Evolutionary conservation across 306 rosid species (phyloP), one percentile per base, ranked within the genome.

Genomic region (Notholithocarpus densiflorus): DNA sequence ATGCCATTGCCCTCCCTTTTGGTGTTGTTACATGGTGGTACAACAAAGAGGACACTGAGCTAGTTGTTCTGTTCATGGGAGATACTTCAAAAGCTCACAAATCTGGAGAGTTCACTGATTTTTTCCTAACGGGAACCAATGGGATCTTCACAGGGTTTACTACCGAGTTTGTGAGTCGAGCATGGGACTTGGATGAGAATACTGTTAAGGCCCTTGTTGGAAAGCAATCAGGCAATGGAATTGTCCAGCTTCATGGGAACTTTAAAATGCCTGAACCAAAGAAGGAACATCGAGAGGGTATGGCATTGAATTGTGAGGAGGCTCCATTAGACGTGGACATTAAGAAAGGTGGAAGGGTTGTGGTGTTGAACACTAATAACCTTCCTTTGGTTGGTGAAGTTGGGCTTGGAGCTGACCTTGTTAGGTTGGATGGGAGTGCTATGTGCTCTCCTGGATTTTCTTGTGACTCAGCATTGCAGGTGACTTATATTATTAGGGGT

Each of bases 361-460:
- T 92, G 12, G 89, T 92, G 0, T 70, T 92, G 89, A 93, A 93
- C 86, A 93, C 97, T 17, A 83, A 89, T 70, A 93, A 93, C 79
- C 94, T 91, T 34, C 97, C 94, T 5, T 84, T 93, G 87, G 94
- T 93, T 32, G 97, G 97, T 19, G 89, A 91, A 81, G 89, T 93
- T 64, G 94, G 94, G 2, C 74, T 87, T 6, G 98, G 97, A 8
- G 97, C 98, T 19, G 97, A 93, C 70, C 90, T 91, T 52, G 97
- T 93, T 9, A 85, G 94, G 79, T 56, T 93, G 85, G 93, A 93
- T 69, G 94, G 97, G 6, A 72, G 75, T 1, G 97, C 94, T 6
- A 93, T 93, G 98, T 91, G 97, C 75, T 89, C 93, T 29, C 97
- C 96, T 0, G 97, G 96, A 27, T 90, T 92, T 80, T 92, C 93